Evolutionary conservation across 2,329 filamentous ascomycete genomes (phyloP), one percentile per base, ranked within the genome.

Genomic region (Pseudogymnoascus pannorum): DNA sequence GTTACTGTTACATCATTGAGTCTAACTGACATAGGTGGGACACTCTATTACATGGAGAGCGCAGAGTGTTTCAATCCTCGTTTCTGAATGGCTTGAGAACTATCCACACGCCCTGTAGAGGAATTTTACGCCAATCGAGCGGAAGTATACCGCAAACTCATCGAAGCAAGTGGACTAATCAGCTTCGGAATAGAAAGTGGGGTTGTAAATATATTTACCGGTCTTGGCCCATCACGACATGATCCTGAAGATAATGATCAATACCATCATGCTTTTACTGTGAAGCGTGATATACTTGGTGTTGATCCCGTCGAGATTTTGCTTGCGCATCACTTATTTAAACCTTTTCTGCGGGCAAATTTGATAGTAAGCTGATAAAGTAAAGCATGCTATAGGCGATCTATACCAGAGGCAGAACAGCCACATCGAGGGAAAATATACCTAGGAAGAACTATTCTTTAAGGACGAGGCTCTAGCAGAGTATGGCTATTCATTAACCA

Each of bases 101-200:
- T 11, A 18, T 54, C 18, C 44, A 54, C 24, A 54, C 44, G 44
- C n/a, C 44, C 24, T 18, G 8, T 4, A 18, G 44, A 54, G 9
- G 24, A 9, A 4, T 54, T 54, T n/a, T 31, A 54, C 24, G 44
- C 44, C 1, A 54, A 54, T 54, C 44, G 44, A 31, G 44, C n/a
- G 24, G n/a, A 54, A 18, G 24, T 54, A 54, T 4, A 24, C 24
- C n/a, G n/a, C 8, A 9, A 54, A 18, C 24, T 54, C n/a, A 24
- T 24, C 4, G 44, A 54, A 29, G 24, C 24, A 16, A 54, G 44
- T 54, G 24, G 44, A 5, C n/a, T 54, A 8, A 54, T 54, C n/a
- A 54, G 44, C 44, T 54, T 54, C 18, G 44, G 14, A 31, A 54
- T 54, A 54, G 44, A 54, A n/a, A 54, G 44, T 54, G 44, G 44